Evolutionary conservation across 2,329 filamentous ascomycete species (phyloP).

Genomic region (Phialophora expanda): DNA sequence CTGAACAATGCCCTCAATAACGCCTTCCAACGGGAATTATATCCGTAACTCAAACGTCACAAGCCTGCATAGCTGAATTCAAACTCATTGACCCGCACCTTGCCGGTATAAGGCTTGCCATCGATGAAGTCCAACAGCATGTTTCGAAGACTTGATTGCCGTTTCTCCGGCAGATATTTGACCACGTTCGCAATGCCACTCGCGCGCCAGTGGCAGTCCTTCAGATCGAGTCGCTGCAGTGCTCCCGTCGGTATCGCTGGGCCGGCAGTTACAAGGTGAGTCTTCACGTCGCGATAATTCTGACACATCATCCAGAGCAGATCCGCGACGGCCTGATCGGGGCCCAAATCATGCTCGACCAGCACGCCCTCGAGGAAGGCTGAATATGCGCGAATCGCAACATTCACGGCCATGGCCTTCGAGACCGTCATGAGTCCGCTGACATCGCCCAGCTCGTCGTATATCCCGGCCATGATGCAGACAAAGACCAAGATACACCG

Average conservation of each 20-base stretch:
- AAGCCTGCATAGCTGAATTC: slow-evolving; percentile 26
- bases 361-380: slow-evolving; percentile 22
- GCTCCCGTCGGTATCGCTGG: slow-evolving; percentile 1
- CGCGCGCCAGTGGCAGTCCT: slow-evolving; percentile 27
- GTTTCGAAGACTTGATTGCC: slow-evolving; percentile 19
- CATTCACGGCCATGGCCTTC: slow-evolving; percentile 14
- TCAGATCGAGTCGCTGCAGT: slow-evolving; percentile 20
- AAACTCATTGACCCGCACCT: slow-evolving; percentile 25
- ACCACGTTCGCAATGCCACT: slow-evolving; percentile 28
- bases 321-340: slow-evolving; percentile 23
- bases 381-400: slow-evolving; percentile 21
- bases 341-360: slow-evolving; percentile 25
- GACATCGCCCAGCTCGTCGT: slow-evolving; percentile 16
- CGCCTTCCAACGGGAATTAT: neutral
- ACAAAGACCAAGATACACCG: slow-evolving; percentile 26
- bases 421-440: slow-evolving; percentile 1
- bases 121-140: slow-evolving; percentile 23
- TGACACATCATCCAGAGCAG: slow-evolving; percentile 32
- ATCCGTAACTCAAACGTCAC: neutral
- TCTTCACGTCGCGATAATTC: slow-evolving; percentile 25
- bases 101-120: slow-evolving; percentile 24
- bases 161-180: slow-evolving; percentile 26
- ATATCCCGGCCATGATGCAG: slow-evolving; percentile 19
- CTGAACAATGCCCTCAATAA: neutral
- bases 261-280: slow-evolving; percentile 2